Evolutionary conservation across 345 rosid genomes (phyloP).

Genomic region (Mercurialis annua): DNA sequence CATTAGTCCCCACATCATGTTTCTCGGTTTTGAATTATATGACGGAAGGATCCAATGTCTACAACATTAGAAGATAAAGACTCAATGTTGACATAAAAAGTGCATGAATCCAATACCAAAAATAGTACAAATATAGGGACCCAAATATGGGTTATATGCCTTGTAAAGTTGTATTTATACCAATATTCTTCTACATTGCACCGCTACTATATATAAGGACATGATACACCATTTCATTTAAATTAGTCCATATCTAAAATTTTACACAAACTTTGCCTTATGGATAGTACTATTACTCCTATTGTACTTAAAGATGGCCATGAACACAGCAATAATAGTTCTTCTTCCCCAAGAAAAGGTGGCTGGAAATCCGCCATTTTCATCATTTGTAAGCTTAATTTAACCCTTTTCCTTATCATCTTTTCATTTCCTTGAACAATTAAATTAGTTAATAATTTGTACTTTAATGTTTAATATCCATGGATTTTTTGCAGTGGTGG

Average conservation of each 20-base stretch:
- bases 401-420: neutral
- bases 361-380: slow-evolving; percentile 93
- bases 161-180: no score
- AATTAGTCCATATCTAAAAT: neutral
- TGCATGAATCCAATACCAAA: no score
- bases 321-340: neutral
- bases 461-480: neutral
- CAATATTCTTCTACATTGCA: no score
- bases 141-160: no score
- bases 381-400: slow-evolving; percentile 55
- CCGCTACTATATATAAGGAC: slow-evolving; percentile 1
- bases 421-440: neutral
- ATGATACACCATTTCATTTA: neutral
- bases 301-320: slow-evolving; percentile 7
- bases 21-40: no score
- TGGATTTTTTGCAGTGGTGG: slow-evolving; percentile 51
- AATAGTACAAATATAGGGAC: no score
- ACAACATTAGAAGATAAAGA: no score
- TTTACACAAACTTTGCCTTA: slow-evolving; percentile 2
- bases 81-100: no score
- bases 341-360: slow-evolving; percentile 26
- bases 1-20: no score
- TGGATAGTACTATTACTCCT: slow-evolving; percentile 35
- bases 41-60: no score
- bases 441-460: no score